Conservation (phyloP, 2,329 filamentous ascomycete species). For the Grosmannia huntii region DNA sequence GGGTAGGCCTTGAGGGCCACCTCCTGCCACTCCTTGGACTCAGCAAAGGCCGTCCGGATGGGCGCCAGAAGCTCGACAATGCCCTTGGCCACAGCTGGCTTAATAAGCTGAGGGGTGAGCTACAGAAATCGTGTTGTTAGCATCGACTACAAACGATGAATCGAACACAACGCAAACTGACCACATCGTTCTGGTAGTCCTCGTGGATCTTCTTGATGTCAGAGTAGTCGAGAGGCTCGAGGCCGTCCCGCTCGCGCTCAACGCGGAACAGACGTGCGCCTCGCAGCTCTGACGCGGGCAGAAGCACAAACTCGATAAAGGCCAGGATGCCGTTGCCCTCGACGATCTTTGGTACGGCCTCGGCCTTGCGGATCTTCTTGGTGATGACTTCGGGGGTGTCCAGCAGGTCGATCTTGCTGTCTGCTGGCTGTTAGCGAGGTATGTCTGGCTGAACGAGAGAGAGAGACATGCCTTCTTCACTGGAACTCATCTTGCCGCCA, state of each 20-base stretch:
- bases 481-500: conserved; percentile 78
- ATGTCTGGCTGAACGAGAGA: background rate
- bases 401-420: conserved; percentile 89
- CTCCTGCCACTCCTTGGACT: conserved; percentile 66
- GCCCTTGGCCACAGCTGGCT: conserved; percentile 66
- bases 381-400: conserved; percentile 61
- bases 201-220: conserved; percentile 60
- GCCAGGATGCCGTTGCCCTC: conserved; percentile 80
- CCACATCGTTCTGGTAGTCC: conserved; percentile 66
- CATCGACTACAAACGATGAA: conserved; percentile 19
- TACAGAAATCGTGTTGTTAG: conserved; percentile 1
- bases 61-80: conserved; percentile 64
- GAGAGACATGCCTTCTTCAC: conserved; percentile 41
- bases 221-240: conserved; percentile 69
- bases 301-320: conserved; percentile 76
- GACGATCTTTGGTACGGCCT: conserved; percentile 59
- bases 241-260: conserved; percentile 46
- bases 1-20: conserved; percentile 74
- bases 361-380: conserved; percentile 79
- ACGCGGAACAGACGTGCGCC: conserved; percentile 54
- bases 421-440: conserved; percentile 20
- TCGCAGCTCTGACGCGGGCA: conserved; percentile 60
- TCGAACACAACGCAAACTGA: background rate
- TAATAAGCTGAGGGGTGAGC: conserved; percentile 75
- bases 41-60: conserved; percentile 61